Evolutionary conservation across 2,329 filamentous ascomycete genomes (phyloP).

Genomic region (Diaporthe nobilis): DNA sequence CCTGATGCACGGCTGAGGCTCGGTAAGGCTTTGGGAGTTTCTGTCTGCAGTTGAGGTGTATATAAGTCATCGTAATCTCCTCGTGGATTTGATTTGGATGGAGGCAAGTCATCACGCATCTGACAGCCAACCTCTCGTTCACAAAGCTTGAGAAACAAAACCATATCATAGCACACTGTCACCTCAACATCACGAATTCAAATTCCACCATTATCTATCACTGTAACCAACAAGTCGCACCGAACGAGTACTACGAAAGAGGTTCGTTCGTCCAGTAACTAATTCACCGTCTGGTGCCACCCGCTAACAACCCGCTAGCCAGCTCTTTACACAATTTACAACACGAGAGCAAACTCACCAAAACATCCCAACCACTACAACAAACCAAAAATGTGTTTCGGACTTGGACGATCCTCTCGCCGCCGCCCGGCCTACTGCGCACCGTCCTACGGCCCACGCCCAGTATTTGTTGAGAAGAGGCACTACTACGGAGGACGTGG

Average conservation of each 20-base stretch:
- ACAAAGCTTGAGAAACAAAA: neutral
- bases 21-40: neutral
- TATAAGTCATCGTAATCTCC: neutral
- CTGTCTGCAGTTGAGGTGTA: neutral
- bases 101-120: neutral
- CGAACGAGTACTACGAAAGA: neutral
- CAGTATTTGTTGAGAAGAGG: neutral
- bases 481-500: neutral
- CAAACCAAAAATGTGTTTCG: conserved; percentile 5
- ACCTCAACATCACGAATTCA: neutral
- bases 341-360: neutral
- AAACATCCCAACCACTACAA: no score
- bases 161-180: neutral
- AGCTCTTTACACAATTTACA: neutral
- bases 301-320: neutral
- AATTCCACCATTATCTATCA: no score
- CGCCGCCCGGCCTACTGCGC: neutral
- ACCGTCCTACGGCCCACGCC: neutral
- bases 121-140: neutral
- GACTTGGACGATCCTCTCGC: neutral
- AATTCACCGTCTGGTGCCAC: fast-evolving
- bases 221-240: neutral
- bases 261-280: neutral
- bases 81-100: fast-evolving
- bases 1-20: neutral